Base-by-base conservation (phyloP, 2,329 filamentous ascomycete species). In the Phoma sp. region DNA sequence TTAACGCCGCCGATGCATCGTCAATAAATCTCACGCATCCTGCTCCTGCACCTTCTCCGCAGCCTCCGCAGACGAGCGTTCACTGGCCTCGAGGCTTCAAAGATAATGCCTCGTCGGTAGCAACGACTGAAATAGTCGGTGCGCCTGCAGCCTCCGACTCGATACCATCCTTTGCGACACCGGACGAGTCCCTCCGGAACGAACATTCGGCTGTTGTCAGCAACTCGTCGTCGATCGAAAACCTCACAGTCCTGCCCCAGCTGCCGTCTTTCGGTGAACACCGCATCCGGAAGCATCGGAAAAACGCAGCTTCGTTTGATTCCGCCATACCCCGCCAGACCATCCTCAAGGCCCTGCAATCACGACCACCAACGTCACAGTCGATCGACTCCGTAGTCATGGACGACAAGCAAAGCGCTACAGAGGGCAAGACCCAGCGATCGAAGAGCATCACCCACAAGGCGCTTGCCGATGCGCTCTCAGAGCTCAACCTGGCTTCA, bases 321-420 rank as follows among this genome's bases (percentile, higher is more conserved):
- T 82, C 82, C 43, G 61, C 61, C 8, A 81, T 93, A 62, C 90
- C 91, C 12, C 86, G 87, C 60, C 91, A 94, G 77, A 94, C 91
- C 51, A 87, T 92, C 69, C 86, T 93, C 80, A 93, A 95, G 78
- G 90, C 90, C 6, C 78, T 94, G 63, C 89, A 89, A 51, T 92
- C 90, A 22, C 76, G 79, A 33, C 74, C 79, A 17, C 77, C 78
- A 13, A 79, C 82, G 53, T 83, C 83, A 69, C 84, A 81, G 69
- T 84, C 87, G 48, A 83, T 88, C 71, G 81, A 86, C 43, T 82
- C 88, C 21, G 84, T 91, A 77, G 74, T 88, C 47, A 83, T 72
- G 67, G 64, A 68, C 13, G 58, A 57, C n/a, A 52, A 81, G 50
- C 75, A 77, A 51, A 79, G 80, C 49, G 62, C 55, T 19, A 52